Base-by-base conservation (phyloP, 2,329 filamentous ascomycete genomes). In the Albifimbria verrucaria region DNA sequence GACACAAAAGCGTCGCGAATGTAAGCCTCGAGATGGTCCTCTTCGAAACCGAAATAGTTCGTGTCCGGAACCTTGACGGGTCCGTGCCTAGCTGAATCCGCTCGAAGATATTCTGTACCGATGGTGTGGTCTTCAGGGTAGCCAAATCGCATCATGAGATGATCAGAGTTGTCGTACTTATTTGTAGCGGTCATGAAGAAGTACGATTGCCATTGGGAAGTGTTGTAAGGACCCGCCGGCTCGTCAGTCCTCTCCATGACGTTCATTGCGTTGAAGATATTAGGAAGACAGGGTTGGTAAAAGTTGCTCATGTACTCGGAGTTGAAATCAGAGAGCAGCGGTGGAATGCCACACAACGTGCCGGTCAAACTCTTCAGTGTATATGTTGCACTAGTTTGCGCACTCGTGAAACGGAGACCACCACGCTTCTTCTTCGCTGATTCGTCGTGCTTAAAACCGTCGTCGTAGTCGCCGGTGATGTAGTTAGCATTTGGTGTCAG, bases 281-380 rank as follows among this genome's bases (percentile, higher is more conserved):
- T 75, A 1, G 75, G 69, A 48, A 78, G 52, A 44, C 75, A 77
- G 0, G 75, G 75, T 42, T 77, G 72, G 54, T 77, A 77, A 21
- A 76, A 62, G 49, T 75, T 68, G 22, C 74, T 65, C 4, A 65
- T 57, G 49, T 68, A 70, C 53, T 77, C 75, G 18, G 67, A 62
- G 28, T 77, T 76, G 52, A 73, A 73, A 36, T 77, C 73, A 2
- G 65, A 69, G 2, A 74, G 64, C 11, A 77, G 55, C 0, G 75
- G 74, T 0, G 64, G 65, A n/a, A 75, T 57, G 5, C 75, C 75
- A 44, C 75, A 77, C 7, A 76, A 52, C 9, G 71, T 72, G 4
- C 68, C 74, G 0, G 67, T 64, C 15, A 77, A 51, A 50, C 72
- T 75, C 59, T 77, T 77, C 24, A 76, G 62, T 0, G 75, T 77